Conservation (phyloP, 305 asterid genomes). For the Plantago lanceolata region DNA sequence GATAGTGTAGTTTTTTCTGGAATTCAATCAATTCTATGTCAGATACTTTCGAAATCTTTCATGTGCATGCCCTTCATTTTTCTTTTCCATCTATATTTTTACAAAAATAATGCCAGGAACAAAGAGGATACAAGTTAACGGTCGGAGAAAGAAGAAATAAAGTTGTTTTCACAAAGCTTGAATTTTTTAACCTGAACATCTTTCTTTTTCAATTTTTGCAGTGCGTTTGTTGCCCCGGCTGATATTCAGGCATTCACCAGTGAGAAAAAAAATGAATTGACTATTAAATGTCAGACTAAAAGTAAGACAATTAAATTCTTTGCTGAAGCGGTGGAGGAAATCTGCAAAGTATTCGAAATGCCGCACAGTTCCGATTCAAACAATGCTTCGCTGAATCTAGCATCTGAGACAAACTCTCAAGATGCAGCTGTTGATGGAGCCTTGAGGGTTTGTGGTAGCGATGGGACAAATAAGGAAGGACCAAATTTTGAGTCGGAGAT, state of each 20-base stretch:
- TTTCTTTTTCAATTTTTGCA: constrained; percentile 38
- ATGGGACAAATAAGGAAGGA: constrained; percentile 32
- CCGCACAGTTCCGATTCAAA: constrained; percentile 43
- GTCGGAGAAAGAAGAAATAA: background rate
- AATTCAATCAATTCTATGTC: background rate
- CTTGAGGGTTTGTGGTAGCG: constrained; percentile 34
- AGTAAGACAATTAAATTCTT: constrained; percentile 62
- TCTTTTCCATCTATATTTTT: constrained; percentile 1
- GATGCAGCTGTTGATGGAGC: constrained; percentile 38
- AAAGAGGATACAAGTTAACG: constrained; percentile 1
- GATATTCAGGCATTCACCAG: constrained; percentile 77
- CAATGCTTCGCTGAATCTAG: constrained; percentile 39
- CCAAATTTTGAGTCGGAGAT: constrained; percentile 34
- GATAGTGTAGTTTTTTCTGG: background rate
- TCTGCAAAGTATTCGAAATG: constrained; percentile 69
- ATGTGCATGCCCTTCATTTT: constrained; percentile 15
- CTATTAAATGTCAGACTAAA: constrained; percentile 64
- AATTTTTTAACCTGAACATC: background rate
- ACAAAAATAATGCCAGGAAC: constrained; percentile 4
- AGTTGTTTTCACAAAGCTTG: constrained; percentile 2
- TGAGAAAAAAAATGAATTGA: constrained; percentile 61
- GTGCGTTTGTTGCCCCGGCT: constrained; percentile 91
- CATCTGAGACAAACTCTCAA: constrained; percentile 37
- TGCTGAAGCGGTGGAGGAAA: constrained; percentile 77
- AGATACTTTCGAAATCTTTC: constrained; percentile 15